Percentiles rank a stretch among this genome's conserved stretches.
Evolutionary conservation across 306 rosid species (phyloP).

Genomic region (Clitoria ternatea): DNA sequence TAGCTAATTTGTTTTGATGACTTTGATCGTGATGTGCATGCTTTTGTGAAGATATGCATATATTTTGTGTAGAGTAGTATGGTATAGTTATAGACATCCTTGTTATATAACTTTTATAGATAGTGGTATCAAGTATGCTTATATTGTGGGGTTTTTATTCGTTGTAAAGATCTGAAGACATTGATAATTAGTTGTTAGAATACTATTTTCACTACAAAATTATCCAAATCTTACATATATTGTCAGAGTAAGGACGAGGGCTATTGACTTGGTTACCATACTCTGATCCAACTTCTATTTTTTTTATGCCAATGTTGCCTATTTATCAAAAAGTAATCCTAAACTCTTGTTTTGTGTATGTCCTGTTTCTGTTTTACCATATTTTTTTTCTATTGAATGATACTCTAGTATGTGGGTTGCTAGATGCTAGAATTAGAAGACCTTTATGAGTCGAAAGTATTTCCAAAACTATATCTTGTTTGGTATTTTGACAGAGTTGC

Average conservation of each 20-base stretch:
- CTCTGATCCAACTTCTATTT: not conserved
- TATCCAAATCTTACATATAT: not conserved
- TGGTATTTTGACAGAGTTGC: not conserved
- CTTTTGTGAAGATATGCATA: no score
- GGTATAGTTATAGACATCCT: no score
- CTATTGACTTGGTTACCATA: not conserved
- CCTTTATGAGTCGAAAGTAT: constrained; percentile 11
- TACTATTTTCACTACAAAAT: not conserved
- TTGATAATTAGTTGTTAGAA: not conserved
- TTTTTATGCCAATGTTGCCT: not conserved
- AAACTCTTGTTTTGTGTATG: not conserved
- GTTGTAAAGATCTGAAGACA: constrained; percentile 3
- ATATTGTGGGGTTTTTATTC: not conserved
- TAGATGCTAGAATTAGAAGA: not conserved
- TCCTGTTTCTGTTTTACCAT: not conserved
- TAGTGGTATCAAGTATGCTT: not conserved
- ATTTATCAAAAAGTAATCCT: not conserved
- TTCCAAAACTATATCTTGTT: not conserved
- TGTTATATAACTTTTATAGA: not conserved
- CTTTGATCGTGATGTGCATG: no score
- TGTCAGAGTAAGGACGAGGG: not conserved
- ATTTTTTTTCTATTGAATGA: constrained; percentile 1
- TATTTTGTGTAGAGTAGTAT: no score
- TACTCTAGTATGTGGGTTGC: not conserved
- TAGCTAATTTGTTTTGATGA: no score